Evolutionary conservation across 2,329 filamentous ascomycete genomes (phyloP), one percentile per base, ranked within the genome.

Genomic region (Clonostachys byssicola): DNA sequence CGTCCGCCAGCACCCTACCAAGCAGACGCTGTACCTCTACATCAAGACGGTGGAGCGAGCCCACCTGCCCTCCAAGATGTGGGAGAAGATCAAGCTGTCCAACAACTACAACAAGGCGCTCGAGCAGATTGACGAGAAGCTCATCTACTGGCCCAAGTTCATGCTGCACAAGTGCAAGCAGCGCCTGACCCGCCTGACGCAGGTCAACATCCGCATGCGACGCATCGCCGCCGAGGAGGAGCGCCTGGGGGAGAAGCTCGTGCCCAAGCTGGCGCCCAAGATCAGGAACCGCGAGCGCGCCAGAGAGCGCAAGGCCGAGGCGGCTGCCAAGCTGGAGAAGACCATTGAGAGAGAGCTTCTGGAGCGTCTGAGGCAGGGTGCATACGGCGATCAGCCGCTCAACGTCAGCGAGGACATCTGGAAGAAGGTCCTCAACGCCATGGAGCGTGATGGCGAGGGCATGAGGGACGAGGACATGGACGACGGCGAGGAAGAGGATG

Each of bases 131-230:
- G 91, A 96, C 64, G 81, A 89, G 57, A 81, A 86, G 43, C 76
- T 96, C 55, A 87, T 91, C 61, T 97, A 96, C 77, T 97, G 91
- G 78, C 92, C 92, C 47, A 95, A 96, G 66, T 96, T 95, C 63
- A 72, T 96, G 53, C 74, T 90, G 34, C 91, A 96, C 73, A 96
- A 95, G 72, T 94, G 90, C 77, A 99, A 99, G 76, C 94, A 97
- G 73, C 85, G 94, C 50, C 80, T 97, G 41, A 97, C 94, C 10
- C 78, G 94, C 43, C 67, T 99, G 60, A 95, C 90, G 45, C 94
- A 97, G 74, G 92, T 99, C 43, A 85, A 86, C 48, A 94, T 96
- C 54, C 75, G 82, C 55, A 84, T 82, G 79, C 83, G 88, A 60
- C 83, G 85, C 63, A 75, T 97, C 52, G 89, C 89, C 33, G 90